Conservation (phyloP, 2,329 filamentous ascomycete species). For the Diaporthe batatas region DNA sequence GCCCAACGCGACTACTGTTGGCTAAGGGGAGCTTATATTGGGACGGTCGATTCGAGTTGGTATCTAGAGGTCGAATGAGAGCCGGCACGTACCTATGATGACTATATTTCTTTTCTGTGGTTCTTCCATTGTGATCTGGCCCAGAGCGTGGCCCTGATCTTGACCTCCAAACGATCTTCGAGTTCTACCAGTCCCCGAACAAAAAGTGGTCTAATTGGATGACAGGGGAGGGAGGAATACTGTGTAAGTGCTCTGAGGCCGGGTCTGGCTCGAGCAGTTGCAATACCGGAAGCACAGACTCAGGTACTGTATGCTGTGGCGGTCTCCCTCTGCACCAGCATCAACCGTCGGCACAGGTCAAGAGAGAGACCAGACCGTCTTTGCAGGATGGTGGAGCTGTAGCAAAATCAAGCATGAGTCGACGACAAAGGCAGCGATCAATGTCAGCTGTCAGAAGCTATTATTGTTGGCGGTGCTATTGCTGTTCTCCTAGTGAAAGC, state of each 20-base stretch:
- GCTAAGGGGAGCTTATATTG: slow-evolving; percentile 3
- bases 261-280: not conserved
- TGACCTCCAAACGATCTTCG: not conserved
- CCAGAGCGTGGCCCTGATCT: not conserved
- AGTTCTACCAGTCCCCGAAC: not conserved
- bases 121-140: slow-evolving; percentile 44
- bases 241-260: not conserved
- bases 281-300: slow-evolving; percentile 13
- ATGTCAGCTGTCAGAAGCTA: not conserved
- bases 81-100: slow-evolving; percentile 56
- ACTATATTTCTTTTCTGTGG: slow-evolving; percentile 59
- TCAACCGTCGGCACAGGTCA: not conserved
- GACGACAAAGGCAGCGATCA: not conserved
- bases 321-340: not conserved
- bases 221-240: not conserved
- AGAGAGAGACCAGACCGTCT: not conserved
- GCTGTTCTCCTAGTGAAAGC: not conserved
- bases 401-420: not conserved
- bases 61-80: not conserved
- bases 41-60: slow-evolving; percentile 1
- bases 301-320: not conserved
- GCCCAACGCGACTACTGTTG: not conserved
- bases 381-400: not conserved
- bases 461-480: not conserved
- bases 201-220: not conserved